phyloP scores from a whole-genome alignment of 2,329 filamentous ascomycete species.

The Pseudogymnoascus sp. region DNA sequence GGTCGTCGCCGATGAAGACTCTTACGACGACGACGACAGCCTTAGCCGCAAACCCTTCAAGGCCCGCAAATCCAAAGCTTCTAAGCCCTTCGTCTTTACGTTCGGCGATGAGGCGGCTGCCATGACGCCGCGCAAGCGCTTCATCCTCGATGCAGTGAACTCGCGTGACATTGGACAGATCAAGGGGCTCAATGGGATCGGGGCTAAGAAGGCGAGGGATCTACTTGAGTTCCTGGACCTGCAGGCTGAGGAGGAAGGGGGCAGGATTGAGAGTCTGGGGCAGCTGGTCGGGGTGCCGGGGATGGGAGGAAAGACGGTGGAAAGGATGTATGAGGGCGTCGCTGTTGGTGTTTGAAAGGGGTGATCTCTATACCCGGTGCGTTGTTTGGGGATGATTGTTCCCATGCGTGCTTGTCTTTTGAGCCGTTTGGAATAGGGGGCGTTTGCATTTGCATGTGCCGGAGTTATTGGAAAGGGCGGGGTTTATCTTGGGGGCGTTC shows the following conservation, averaged over 20 bases:
- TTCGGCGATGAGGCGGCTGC: constrained; percentile 31
- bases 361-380: not conserved
- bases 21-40: constrained; percentile 31
- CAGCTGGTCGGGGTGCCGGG: constrained; percentile 48
- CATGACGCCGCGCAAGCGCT: constrained; percentile 40
- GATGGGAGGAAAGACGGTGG: constrained; percentile 47
- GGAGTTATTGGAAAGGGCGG: not conserved
- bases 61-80: constrained; percentile 22
- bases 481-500: not conserved
- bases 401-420: not conserved
- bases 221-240: constrained; percentile 48
- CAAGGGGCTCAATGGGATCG: constrained; percentile 59
- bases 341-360: constrained; percentile 6
- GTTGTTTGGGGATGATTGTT: not conserved
- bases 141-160: constrained; percentile 64
- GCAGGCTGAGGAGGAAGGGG: constrained; percentile 33
- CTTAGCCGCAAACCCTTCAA: constrained; percentile 25
- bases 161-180: constrained; percentile 60
- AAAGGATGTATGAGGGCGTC: constrained; percentile 39
- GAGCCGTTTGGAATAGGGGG: not conserved
- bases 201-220: constrained; percentile 60
- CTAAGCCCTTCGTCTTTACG: constrained; percentile 23
- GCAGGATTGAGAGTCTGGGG: constrained; percentile 38
- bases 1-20: constrained; percentile 30
- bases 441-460: constrained; percentile 1